Base-by-base conservation (phyloP, 108 stramenopile species). In the Chaetoceros muelleri region DNA sequence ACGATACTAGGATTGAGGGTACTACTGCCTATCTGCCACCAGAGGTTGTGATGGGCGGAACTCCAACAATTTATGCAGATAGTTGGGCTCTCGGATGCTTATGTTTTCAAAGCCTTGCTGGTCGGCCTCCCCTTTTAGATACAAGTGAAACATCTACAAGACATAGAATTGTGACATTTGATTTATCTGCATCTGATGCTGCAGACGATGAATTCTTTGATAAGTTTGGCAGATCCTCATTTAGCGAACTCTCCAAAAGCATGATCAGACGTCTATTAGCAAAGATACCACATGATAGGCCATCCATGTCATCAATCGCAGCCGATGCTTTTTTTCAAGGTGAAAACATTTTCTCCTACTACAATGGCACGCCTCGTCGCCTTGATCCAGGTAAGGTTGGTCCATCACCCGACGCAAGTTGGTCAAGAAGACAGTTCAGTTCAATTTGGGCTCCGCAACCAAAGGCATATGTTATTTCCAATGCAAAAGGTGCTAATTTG, bases 71-170 rank as follows among this genome's bases (percentile, higher is more conserved):
- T 27, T 76, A 78, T 21, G 80, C 93, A n/a, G 98, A 99, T 74
- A 66, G 90, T 5, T 99, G 96, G 96, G 94, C 96, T 7, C 77
- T 96, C 48, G 98, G 98, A 1, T 99, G 98, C 65, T 80, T 97
- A 1, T 34, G 94, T 24, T 97, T 85, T 76, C 92, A 94, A 57
- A 92, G 90, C 59, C 52, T 97, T 5, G 61, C 92, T 2, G 98
- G 96, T 18, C 66, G 87, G 18, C 98, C 98, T 19, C 95, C 96
- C 1, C 69, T 98, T 30, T 64, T 94, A 29, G 93, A 88, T 23
- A 81, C 79, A 26, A 80, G 71, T 20, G 90, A 95, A 30, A 60
- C 65, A 3, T 54, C 69, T 23, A 93, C 85, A 16, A 65, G 76
- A 52, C 68, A 87, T 27, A 73, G 66, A 25, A 90, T 97, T 49